These are phyloP conservation scores for Dryas integrifolia DNA, from an alignment of 331 rosid genomes.

Conservation along the genomic window DNA sequence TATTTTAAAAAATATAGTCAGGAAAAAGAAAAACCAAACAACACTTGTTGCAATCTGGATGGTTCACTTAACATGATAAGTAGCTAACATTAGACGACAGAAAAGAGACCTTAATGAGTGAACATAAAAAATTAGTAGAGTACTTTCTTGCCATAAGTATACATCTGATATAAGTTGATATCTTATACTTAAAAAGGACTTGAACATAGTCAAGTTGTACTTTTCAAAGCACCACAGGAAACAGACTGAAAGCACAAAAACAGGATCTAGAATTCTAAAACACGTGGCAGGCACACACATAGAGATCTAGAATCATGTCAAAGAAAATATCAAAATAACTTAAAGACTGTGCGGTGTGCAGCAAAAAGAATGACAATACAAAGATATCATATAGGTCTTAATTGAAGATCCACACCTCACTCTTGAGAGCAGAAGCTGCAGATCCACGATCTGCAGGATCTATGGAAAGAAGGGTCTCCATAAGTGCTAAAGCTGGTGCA, in stretches of 20 bases:
- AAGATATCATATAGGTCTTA: background rate
- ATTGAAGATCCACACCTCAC: slow-evolving; percentile 57
- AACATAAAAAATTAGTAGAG: background rate
- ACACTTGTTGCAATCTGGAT: background rate
- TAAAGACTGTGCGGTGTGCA: background rate
- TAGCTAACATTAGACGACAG: background rate
- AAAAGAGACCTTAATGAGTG: background rate
- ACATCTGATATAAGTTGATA: background rate
- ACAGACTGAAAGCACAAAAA: background rate
- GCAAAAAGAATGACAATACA: background rate
- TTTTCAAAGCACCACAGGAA: background rate
- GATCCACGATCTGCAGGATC: slow-evolving; percentile 92
- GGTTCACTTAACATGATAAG: background rate
- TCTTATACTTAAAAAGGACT: background rate
- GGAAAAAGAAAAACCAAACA: background rate
- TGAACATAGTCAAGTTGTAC: background rate
- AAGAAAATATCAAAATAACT: slow-evolving; percentile 2
- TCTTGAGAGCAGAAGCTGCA: slow-evolving; percentile 70
- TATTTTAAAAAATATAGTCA: background rate
- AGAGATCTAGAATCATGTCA: background rate
- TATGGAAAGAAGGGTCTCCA: slow-evolving; percentile 71
- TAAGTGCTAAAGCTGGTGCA: slow-evolving; percentile 64
- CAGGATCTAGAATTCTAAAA: background rate
- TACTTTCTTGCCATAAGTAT: background rate
- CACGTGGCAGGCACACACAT: background rate